Conservation (phyloP, 2,329 filamentous ascomycete genomes). For the Penicillium olsonii region DNA sequence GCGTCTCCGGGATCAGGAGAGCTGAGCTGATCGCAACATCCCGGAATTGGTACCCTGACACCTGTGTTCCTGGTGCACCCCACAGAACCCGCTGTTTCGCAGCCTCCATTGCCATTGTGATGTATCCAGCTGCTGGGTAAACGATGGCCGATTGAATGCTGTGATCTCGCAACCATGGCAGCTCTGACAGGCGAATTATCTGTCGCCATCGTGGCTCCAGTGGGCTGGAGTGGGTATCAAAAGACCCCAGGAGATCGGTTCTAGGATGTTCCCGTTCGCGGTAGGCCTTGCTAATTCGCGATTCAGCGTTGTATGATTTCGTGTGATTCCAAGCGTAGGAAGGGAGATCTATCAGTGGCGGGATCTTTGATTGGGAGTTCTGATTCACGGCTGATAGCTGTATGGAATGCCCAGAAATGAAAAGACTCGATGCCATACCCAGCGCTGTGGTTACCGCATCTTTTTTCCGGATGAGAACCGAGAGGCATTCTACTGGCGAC, state of each 20-base stretch:
- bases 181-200: not conserved
- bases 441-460: not conserved
- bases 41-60: not conserved
- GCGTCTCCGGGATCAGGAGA: not conserved
- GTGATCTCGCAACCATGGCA: not conserved
- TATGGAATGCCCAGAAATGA: not conserved
- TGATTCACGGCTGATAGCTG: not conserved
- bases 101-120: not conserved
- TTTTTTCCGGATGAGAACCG: not conserved
- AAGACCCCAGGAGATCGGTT: not conserved
- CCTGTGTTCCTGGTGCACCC: not conserved
- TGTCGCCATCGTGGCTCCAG: not conserved
- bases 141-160: not conserved
- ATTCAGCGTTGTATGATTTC: not conserved
- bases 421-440: not conserved
- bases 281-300: not conserved
- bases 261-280: not conserved
- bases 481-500: not conserved
- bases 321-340: slow-evolving; percentile 1
- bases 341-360: not conserved
- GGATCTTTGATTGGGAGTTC: not conserved
- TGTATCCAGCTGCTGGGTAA: not conserved
- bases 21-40: not conserved
- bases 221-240: not conserved
- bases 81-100: not conserved